Evolutionary conservation across 768 basidiomycete species (phyloP).

Genomic region (Amanita pallidorosea): DNA sequence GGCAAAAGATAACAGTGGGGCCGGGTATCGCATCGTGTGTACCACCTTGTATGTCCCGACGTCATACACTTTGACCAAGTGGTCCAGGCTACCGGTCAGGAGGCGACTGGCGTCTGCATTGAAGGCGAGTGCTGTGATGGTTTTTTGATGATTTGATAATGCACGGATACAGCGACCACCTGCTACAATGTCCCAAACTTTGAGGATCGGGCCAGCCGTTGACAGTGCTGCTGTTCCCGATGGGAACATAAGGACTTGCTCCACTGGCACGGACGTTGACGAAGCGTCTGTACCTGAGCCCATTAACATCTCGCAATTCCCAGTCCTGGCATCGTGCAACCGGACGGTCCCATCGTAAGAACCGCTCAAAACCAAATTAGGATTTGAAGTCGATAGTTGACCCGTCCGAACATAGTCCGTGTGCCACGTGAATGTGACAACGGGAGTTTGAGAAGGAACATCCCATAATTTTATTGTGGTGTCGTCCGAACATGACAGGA

Average conservation of each 20-base stretch:
- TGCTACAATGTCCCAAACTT: slow-evolving; percentile 91
- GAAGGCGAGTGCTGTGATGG: slow-evolving; percentile 82
- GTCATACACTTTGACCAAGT: slow-evolving; percentile 99
- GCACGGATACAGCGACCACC: slow-evolving; percentile 86
- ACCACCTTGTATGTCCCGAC: slow-evolving; percentile 88
- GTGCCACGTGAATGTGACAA: slow-evolving; percentile 76
- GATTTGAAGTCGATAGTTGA: slow-evolving; percentile 73
- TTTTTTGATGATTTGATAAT: slow-evolving; percentile 96
- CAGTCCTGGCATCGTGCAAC: slow-evolving; percentile 79
- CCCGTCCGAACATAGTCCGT: slow-evolving; percentile 96
- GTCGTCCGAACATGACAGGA: slow-evolving; percentile 94
- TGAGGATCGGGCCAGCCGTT: slow-evolving; percentile 83
- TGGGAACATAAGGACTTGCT: slow-evolving; percentile 88
- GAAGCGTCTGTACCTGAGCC: slow-evolving; percentile 23
- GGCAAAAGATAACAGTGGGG: slow-evolving; percentile 81
- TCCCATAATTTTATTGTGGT: slow-evolving; percentile 93
- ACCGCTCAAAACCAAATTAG: slow-evolving; percentile 80
- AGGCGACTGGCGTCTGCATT: slow-evolving; percentile 67
- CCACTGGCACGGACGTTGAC: slow-evolving; percentile 57
- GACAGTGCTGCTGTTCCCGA: slow-evolving; percentile 81
- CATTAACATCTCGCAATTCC: slow-evolving; percentile 79
- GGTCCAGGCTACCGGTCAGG: slow-evolving; percentile 86
- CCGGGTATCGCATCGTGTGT: slow-evolving; percentile 98
- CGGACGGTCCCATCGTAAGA: slow-evolving; percentile 91
- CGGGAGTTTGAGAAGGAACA: slow-evolving; percentile 75